phyloP scores from a whole-genome alignment of 805 yeast genomes.

The Ogataea glucozyma region DNA sequence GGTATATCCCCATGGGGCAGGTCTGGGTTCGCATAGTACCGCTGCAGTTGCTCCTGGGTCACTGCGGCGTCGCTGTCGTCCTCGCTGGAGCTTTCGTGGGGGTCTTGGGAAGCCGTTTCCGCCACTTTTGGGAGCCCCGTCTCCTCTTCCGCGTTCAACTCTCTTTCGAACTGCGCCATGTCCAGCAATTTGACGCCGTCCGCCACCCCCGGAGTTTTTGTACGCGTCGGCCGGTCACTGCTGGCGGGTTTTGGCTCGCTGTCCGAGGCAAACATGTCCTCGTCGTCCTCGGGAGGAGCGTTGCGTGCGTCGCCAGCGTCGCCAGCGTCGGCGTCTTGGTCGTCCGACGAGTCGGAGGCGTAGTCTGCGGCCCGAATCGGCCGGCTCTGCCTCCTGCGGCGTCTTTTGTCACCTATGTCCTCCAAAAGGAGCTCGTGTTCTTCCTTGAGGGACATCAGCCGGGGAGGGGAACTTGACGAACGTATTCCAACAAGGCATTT shows the following conservation, averaged over 20 bases:
- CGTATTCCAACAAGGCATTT: no score
- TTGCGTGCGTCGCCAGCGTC: no score
- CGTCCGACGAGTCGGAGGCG: conserved; percentile 28
- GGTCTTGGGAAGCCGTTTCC: not conserved
- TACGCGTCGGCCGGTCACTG: no score
- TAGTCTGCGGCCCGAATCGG: conserved; percentile 19
- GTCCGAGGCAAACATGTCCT: conserved; percentile 46
- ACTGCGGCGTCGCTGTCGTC: conserved; percentile 15
- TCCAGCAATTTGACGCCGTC: conserved; percentile 34
- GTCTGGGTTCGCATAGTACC: conserved; percentile 35
- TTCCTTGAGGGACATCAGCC: not conserved
- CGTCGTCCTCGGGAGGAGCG: conserved; percentile 39
- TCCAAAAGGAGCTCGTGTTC: conserved; percentile 21
- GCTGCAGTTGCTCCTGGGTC: not conserved
- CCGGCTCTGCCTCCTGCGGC: conserved; percentile 8
- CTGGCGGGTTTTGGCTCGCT: no score
- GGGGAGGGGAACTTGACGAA: no score
- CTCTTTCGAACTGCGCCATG: conserved; percentile 39
- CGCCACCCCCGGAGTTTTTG: no score
- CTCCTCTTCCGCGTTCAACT: conserved; percentile 21
- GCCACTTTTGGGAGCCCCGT: conserved; percentile 9
- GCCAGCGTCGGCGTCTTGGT: conserved; percentile 17
- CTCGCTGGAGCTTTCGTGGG: not conserved
- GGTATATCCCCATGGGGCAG: not conserved
- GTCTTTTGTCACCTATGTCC: conserved; percentile 24